Conservation (phyloP, 345 rosid genomes). For the Bretschneidera sinensis region DNA sequence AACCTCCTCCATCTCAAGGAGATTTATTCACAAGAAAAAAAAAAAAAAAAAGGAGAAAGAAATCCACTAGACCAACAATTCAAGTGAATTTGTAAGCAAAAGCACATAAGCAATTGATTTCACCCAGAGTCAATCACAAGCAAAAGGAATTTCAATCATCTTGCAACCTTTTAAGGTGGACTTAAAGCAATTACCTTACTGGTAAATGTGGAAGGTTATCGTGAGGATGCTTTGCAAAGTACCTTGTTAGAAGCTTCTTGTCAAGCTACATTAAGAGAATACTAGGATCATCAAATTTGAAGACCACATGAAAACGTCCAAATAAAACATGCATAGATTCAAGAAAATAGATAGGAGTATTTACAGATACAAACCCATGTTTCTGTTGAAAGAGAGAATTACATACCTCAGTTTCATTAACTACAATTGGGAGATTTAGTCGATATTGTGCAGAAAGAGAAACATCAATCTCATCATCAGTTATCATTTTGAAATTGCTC, state of each 20-base stretch:
- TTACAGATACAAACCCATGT: neutral
- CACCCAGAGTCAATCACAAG: too few relatives aligned
- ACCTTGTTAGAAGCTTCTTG: slow-evolving; percentile 46
- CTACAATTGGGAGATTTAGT: slow-evolving; percentile 69
- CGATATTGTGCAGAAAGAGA: slow-evolving; percentile 71
- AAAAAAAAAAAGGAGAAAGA: too few relatives aligned
- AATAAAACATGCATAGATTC: too few relatives aligned
- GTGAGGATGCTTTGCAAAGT: slow-evolving; percentile 48
- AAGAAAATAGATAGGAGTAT: neutral
- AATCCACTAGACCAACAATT: too few relatives aligned
- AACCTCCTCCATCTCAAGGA: too few relatives aligned
- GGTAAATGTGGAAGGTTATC: slow-evolving; percentile 67
- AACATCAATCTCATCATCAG: slow-evolving; percentile 57
- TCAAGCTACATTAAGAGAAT: slow-evolving; percentile 52
- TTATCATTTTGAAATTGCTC: slow-evolving; percentile 66
- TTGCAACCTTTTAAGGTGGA: neutral
- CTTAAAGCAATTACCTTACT: slow-evolving; percentile 43
- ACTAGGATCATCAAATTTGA: neutral
- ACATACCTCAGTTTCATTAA: slow-evolving; percentile 60
- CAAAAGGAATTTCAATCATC: neutral
- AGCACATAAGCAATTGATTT: too few relatives aligned
- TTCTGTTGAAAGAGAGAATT: neutral
- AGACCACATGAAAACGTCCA: neutral
- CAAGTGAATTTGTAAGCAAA: too few relatives aligned
- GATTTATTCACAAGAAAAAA: too few relatives aligned